Evolutionary conservation across 106 monocot genomes (phyloP), one percentile per base, ranked within the genome.

Genomic region (Phalaenopsis aphrodite): DNA sequence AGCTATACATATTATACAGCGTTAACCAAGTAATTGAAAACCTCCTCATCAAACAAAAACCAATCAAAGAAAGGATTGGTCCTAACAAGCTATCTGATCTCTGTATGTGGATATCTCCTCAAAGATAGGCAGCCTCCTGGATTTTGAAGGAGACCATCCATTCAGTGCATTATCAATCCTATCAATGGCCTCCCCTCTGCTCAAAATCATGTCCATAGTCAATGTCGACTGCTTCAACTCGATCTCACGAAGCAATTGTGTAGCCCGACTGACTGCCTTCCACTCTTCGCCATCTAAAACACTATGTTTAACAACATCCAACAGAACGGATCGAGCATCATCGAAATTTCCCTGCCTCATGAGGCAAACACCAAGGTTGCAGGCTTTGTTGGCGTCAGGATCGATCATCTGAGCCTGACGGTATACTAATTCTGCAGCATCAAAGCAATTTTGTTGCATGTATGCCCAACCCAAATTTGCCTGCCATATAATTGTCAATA

Each of bases 391-490:
- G 43, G 85, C 82, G 19, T 95, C 93, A 0, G 93, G 87, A 39
- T 93, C 87, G 12, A 93, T 85, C 23, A 65, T 55, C 80, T 89
- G 93, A 24, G 95, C 95, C 76, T 91, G 93, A 3, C 87, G 24
- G 77, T 95, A 95, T 18, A 91, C 95, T 19, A 79, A 80, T 73
- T 95, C 95, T 0, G 95, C 95, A 11, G 90, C 93, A 3, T 79
- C 41, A 37, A 84, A 95, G 80, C 89, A 86, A 49, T 58, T 65
- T 61, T 86, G 84, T 75, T 93, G 93, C 93, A 95, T 95, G 87
- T 91, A 93, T 2, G 93, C 90, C 95, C 95, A 95, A 0, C 95
- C 95, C 10, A 95, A 79, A 72, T 95, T 95, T 0, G 90, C 92
- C 87, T 87, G 78, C 57, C 9, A n/a, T 19, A 43, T 17, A 42